Evolutionary conservation across 176 grass and related monocot genomes (phyloP), one percentile per base, ranked within the genome.

Genomic region (Cymbopogon citratus): DNA sequence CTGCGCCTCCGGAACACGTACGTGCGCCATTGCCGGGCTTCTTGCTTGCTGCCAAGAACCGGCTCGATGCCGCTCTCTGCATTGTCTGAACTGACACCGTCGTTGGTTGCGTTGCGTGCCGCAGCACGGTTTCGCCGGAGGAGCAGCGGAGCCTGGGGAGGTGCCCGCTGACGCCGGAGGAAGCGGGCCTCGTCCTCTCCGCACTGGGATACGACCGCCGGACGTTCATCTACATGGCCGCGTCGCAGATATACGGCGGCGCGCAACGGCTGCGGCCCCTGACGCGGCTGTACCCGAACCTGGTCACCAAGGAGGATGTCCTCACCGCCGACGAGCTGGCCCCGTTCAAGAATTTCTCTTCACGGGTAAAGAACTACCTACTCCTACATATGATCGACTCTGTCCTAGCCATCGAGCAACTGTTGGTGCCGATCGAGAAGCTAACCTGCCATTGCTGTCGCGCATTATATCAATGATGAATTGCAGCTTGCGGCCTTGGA

Each of bases 151-250:
- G 82, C 74, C 84, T 90, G 56, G 95, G 95, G 40, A 91, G 89
- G 85, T 98, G 95, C 87, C 92, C 95, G 29, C 80, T 95, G 83
- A 95, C 90, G 45, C 95, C 95, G 3, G 95, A 98, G 48, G 95
- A 98, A 51, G 90, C 90, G 11, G 95, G 88, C 5, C 86, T 98
- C 56, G 84, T 93, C 69, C 90, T 98, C 43, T 80, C 92, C 0
- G 90, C 87, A 59, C 87, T 98, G 34, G 96, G 92, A 43, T 95
- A 93, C 90, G 82, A 75, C 67, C 83, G 73, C 36, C 72, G 73
- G 18, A 95, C 96, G 38, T 91, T 93, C 83, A 93, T 95, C 52
- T 98, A 95, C 87, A 88, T 98, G 59, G 92, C 92, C 40, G 96
- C 92, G 25, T 98, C 90, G 8, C 88, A 84, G 73, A 91, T 98